phyloP scores from a whole-genome alignment of 2,329 filamentous ascomycete genomes.

The Colletotrichum sp. region DNA sequence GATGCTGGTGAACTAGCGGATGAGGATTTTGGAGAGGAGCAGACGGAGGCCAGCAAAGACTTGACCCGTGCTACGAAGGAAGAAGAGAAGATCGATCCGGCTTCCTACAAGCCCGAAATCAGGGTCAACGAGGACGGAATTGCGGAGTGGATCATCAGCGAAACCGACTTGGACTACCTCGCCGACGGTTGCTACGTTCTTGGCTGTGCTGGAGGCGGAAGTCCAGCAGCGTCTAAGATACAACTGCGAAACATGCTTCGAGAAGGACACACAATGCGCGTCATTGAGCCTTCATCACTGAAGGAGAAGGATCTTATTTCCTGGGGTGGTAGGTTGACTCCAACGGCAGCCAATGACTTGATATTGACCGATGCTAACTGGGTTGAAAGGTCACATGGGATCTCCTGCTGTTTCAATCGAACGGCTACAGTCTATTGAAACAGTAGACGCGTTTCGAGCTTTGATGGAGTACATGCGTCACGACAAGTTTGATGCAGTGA shows the following conservation, averaged over 20 bases:
- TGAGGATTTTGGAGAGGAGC: constrained; percentile 48
- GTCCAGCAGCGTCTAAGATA: constrained; percentile 38
- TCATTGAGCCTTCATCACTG: constrained; percentile 43
- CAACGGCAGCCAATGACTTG: not conserved
- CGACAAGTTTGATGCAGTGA: constrained; percentile 36
- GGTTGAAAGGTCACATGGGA: constrained; percentile 33
- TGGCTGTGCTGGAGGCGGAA: constrained; percentile 47
- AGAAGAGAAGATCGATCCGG: constrained; percentile 46
- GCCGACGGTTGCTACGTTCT: constrained; percentile 51
- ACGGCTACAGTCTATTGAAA: constrained; percentile 43
- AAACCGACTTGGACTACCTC: constrained; percentile 48
- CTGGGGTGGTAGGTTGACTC: constrained; percentile 36
- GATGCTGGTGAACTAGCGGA: constrained; percentile 34
- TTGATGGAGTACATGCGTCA: constrained; percentile 36
- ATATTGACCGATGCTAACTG: not conserved
- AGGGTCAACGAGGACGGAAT: constrained; percentile 10
- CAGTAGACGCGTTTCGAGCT: constrained; percentile 36
- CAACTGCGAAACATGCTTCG: constrained; percentile 42
- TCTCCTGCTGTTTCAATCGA: constrained; percentile 47
- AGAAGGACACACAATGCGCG: constrained; percentile 40
- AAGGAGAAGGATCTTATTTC: constrained; percentile 47
- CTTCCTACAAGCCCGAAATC: not conserved
- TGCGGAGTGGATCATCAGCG: constrained; percentile 45
- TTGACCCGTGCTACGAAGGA: constrained; percentile 41
- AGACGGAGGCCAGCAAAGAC: constrained; percentile 37